Conservation (phyloP, 495 filamentous ascomycete species). For the Coniosporium apollinis region DNA sequence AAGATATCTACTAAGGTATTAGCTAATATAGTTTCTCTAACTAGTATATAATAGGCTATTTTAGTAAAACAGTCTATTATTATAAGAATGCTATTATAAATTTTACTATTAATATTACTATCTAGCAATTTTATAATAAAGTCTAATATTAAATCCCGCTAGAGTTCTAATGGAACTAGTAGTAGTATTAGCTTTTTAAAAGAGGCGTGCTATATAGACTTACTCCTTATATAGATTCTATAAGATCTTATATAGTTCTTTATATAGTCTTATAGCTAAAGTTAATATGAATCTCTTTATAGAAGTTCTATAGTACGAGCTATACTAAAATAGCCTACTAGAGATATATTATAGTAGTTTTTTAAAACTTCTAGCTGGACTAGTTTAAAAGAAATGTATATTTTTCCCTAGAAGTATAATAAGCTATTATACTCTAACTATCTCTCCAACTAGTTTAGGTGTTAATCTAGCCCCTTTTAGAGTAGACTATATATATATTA, state of each 20-base stretch:
- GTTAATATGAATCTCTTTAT: conserved; percentile 3
- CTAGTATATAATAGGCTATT: not conserved
- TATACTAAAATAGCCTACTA: not conserved
- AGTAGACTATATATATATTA: not conserved
- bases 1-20: conserved; percentile 2
- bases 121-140: conserved; percentile 12
- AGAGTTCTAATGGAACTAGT: conserved; percentile 1
- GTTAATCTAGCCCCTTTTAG: not conserved
- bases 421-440: not conserved
- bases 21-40: too few relatives aligned
- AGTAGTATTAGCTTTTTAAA: conserved; percentile 2
- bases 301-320: not conserved
- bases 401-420: not conserved
- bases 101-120: not conserved
- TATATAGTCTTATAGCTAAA: conserved; percentile 2
- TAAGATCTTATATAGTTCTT: conserved; percentile 5
- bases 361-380: conserved; percentile 1
- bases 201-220: conserved; percentile 1
- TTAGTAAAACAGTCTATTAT: not conserved
- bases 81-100: conserved; percentile 3
- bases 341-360: conserved; percentile 2
- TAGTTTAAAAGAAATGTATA: not conserved
- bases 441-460: not conserved
- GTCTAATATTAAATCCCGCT: conserved; percentile 2
- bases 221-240: conserved; percentile 1